Base-by-base conservation (phyloP, 2,329 filamentous ascomycete species). In the Grosmannia clavigera region DNA sequence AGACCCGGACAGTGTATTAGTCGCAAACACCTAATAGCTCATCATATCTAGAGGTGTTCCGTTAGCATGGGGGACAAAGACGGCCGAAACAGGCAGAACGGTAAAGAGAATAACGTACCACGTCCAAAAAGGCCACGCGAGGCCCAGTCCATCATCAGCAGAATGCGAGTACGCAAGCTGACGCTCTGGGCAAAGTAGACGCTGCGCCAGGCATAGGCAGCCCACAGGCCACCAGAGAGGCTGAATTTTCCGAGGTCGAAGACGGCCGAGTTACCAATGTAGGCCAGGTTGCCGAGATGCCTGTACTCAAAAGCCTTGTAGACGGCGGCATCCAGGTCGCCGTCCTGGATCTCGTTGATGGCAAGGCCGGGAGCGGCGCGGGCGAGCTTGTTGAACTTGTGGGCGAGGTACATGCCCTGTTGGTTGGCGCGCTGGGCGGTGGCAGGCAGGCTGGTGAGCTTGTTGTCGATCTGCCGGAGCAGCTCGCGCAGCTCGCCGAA, bases 101-200 rank as follows among this genome's bases (percentile, higher is more conserved):
- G 29, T 31, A 10, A 22, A 25, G 31, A 60, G 33, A 19, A 46
- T 2, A 29, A 22, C 55, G 7, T 5, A 96, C 92, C 94, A 85
- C 94, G 82, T 66, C 94, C 94, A 76, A 99, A 99, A 27, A 99
- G 74, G 14, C 90, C 89, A 70, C 95, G 81, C 82, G 97, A 99
- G n/a, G 84, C 86, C 94, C 94, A 99, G 72, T 99, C 94, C 94
- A 99, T 96, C 22, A 91, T 91, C 73, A 99, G 78, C 68, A 99
- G 74, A 65, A 90, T 82, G 64, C 92, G 83, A 31, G 94, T 99
- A 66, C 94, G 79, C 62, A 97, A 81, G 73, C 92, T 96, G 55
- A 99, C 94, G 69, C 90, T 96, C 78, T 99, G 90, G 14, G 94
- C 91, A 76, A 99, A 99, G 74, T 99, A 99, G 16, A 96, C 87